Conservation (phyloP, 2,329 filamentous ascomycete genomes). For the Stemphylium lycopersici region DNA sequence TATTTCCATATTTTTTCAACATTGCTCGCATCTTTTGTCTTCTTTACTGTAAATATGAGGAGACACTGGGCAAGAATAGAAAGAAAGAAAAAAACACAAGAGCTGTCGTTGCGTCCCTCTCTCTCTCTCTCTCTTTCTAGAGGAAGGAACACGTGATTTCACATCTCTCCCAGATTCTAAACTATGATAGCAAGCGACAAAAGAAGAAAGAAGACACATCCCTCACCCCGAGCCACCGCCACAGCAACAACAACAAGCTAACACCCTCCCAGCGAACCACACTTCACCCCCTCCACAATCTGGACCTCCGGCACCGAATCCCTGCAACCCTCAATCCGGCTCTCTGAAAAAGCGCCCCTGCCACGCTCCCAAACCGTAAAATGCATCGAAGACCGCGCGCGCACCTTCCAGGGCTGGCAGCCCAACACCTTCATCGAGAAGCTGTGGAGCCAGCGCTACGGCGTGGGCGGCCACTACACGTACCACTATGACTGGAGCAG, state of each 20-base stretch:
- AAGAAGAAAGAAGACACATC: too few species aligned
- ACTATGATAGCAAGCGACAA: too few species aligned
- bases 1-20: not conserved
- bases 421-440: conserved; percentile 64
- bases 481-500: conserved; percentile 63
- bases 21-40: not conserved
- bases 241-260: not conserved
- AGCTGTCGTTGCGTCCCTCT: too few species aligned
- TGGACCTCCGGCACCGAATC: conserved; percentile 57
- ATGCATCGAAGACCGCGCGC: conserved; percentile 65
- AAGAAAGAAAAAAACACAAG: too few species aligned
- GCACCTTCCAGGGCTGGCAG: conserved; percentile 66
- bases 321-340: conserved; percentile 57
- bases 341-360: conserved; percentile 58
- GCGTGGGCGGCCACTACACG: conserved; percentile 62
- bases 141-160: too few species aligned
- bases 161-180: too few species aligned
- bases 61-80: not conserved
- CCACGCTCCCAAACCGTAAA: conserved; percentile 56
- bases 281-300: conserved; percentile 62
- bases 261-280: conserved; percentile 46
- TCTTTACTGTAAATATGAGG: not conserved
- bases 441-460: conserved; percentile 66
- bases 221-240: not conserved
- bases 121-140: too few species aligned